These are phyloP conservation scores for Pseudocercospora eumusae DNA, from an alignment of 2,329 filamentous ascomycete genomes.

Conservation along the genomic window DNA sequence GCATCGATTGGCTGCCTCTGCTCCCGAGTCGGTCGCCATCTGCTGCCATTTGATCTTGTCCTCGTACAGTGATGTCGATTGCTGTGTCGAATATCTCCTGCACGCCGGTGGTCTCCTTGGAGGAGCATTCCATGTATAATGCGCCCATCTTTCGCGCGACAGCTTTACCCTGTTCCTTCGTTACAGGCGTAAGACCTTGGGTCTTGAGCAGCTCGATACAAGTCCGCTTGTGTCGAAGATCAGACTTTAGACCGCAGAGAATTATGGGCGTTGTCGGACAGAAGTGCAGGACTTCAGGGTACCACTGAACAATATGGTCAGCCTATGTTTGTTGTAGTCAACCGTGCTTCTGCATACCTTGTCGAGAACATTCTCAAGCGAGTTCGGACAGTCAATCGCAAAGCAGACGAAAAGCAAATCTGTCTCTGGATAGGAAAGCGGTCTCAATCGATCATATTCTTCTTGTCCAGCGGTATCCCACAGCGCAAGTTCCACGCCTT, in stretches of 20 bases:
- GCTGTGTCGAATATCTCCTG: constrained; percentile 95
- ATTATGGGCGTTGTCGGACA: constrained; percentile 96
- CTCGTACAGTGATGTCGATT: constrained; percentile 84
- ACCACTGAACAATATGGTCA: constrained; percentile 69
- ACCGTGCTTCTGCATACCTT: constrained; percentile 66
- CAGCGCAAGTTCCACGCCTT: constrained; percentile 91
- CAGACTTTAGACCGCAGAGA: constrained; percentile 93
- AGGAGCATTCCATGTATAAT: constrained; percentile 96
- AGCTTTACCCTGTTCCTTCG: constrained; percentile 79
- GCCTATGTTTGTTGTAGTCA: constrained; percentile 5
- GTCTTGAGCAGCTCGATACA: constrained; percentile 99
- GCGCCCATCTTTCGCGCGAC: constrained; percentile 94
- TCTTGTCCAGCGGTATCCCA: constrained; percentile 99
- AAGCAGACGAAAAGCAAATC: constrained; percentile 99
- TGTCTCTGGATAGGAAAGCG: constrained; percentile 95
- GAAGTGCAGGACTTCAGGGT: constrained; percentile 97
- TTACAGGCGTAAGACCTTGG: constrained; percentile 93
- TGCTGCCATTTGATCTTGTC: constrained; percentile 53
- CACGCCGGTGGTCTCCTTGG: constrained; percentile 94
- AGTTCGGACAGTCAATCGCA: constrained; percentile 97
- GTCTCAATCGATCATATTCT: constrained; percentile 94
- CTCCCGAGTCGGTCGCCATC: constrained; percentile 47
- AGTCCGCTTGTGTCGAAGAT: constrained; percentile 90
- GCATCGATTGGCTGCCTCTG: constrained; percentile 41
- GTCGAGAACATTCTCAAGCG: constrained; percentile 96